phyloP scores from a whole-genome alignment of 2,329 filamentous ascomycete species.

The Alternaria gansuensis region DNA sequence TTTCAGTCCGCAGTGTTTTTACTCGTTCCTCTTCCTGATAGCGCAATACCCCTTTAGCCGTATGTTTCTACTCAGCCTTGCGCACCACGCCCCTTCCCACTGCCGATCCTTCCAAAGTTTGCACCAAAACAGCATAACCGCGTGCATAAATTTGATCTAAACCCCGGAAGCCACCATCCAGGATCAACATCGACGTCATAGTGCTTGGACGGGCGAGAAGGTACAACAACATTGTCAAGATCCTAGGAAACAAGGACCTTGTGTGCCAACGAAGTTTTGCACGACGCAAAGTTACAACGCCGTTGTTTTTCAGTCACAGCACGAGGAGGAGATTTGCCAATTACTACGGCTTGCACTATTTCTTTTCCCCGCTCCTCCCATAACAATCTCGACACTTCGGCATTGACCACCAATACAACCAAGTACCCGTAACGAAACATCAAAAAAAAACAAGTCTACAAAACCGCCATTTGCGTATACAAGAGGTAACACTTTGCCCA shows the following conservation, averaged over 20 bases:
- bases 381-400: neutral
- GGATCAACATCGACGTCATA: slow-evolving; percentile 15
- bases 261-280: slow-evolving; percentile 4
- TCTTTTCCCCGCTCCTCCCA: slow-evolving; percentile 6
- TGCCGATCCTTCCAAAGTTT: slow-evolving; percentile 14
- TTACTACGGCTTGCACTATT: slow-evolving; percentile 1
- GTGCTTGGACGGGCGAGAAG: neutral
- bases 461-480: neutral
- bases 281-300: slow-evolving; percentile 4
- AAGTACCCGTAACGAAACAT: neutral
- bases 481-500: slow-evolving; percentile 3
- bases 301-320: slow-evolving; percentile 8
- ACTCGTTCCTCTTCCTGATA: neutral
- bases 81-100: neutral
- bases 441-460: neutral
- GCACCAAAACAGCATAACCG: slow-evolving; percentile 14
- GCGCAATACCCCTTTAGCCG: slow-evolving; percentile 9
- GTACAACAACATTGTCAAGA: slow-evolving; percentile 9
- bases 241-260: neutral
- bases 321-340: neutral
- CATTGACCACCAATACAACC: neutral
- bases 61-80: neutral
- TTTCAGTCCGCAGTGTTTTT: neutral
- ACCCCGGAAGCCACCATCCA: slow-evolving; percentile 14
- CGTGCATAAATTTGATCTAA: slow-evolving; percentile 6